Base-by-base conservation (phyloP, 2,329 filamentous ascomycete genomes). In the Penicillium sclerotigenum region DNA sequence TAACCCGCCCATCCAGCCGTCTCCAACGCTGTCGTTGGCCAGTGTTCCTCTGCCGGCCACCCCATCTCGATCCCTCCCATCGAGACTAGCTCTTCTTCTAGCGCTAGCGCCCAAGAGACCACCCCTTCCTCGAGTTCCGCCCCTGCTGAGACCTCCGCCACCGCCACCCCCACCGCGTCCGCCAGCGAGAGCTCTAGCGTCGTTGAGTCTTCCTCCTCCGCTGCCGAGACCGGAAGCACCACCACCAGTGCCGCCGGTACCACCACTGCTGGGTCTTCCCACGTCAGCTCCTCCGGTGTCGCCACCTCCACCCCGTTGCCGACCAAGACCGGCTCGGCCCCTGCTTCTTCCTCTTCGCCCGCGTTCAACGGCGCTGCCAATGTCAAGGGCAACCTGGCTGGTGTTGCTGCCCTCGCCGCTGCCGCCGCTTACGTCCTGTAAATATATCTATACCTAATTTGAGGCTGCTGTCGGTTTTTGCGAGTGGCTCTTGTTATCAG, bases 1-100 rank as follows among this genome's bases (percentile, higher is more conserved):
- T 26, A 41, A 38, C 43, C 16, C 53, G 56, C 28, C 2, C 16
- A 10, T 42, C 38, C 38, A 76, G 73, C 68, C 36, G 73, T 75
- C 50, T 74, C 72, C 56, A 69, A 65, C 57, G 61, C 61, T 42
- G 74, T 76, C 31, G 62, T 70, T 28, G 57, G 59, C 0, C 58
- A 71, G 51, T 77, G 74, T 64, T 71, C 68, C 14, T 57, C 65
- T 18, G 73, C 63, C 22, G 71, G 74, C 49, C 63, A 69, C 53
- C 72, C 74, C 33, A 73, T 77, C 60, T 61, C 63, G 10, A 47
- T 77, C n/a, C 71, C 73, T 13, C 64, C 70, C 7, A 58, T 73
- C 41, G 59, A 58, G 42, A 66, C 64, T 22, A 56, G 61, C 37
- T 47, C 58, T 14, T 47, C 59, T 2, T 38, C 56, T 33, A 38